These are phyloP conservation scores for Zygotorulaspora mrakii DNA, from an alignment of 1,139 yeast genomes.

Conservation along the genomic window DNA sequence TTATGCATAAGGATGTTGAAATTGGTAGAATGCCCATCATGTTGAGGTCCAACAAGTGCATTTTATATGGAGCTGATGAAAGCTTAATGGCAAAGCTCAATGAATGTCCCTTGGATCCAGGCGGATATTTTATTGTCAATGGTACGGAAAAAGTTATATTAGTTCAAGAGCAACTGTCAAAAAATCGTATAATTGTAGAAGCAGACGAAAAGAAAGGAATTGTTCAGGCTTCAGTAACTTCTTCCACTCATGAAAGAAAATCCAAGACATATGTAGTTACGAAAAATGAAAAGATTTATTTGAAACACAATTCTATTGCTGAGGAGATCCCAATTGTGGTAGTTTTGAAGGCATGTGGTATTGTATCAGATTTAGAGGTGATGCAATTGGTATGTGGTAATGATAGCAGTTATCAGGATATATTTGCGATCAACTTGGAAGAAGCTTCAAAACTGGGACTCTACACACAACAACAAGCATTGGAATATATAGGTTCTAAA, in stretches of 20 bases:
- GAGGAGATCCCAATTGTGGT: slow-evolving; percentile 96
- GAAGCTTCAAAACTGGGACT: slow-evolving; percentile 86
- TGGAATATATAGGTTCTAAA: slow-evolving; percentile 82
- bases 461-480: slow-evolving; percentile 90
- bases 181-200: slow-evolving; percentile 96
- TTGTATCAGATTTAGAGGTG: slow-evolving; percentile 87
- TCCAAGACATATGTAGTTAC: slow-evolving; percentile 95
- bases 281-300: slow-evolving; percentile 80
- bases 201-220: slow-evolving; percentile 92
- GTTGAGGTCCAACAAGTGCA: slow-evolving; percentile 90
- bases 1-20: slow-evolving; percentile 83
- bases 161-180: slow-evolving; percentile 94
- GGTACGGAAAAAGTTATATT: slow-evolving; percentile 97
- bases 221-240: slow-evolving; percentile 95
- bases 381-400: slow-evolving; percentile 92
- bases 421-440: slow-evolving; percentile 89
- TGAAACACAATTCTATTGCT: slow-evolving; percentile 90
- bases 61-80: slow-evolving; percentile 73
- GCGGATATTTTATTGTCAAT: slow-evolving; percentile 95
- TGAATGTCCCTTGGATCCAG: slow-evolving; percentile 98
- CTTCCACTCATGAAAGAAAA: slow-evolving; percentile 96
- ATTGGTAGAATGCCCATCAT: slow-evolving; percentile 98
- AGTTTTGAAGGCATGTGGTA: slow-evolving; percentile 91
- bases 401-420: slow-evolving; percentile 81
- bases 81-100: slow-evolving; percentile 79